phyloP scores from a whole-genome alignment of 1,284 basidiomycete genomes.

The Cryptococcus sp. region DNA sequence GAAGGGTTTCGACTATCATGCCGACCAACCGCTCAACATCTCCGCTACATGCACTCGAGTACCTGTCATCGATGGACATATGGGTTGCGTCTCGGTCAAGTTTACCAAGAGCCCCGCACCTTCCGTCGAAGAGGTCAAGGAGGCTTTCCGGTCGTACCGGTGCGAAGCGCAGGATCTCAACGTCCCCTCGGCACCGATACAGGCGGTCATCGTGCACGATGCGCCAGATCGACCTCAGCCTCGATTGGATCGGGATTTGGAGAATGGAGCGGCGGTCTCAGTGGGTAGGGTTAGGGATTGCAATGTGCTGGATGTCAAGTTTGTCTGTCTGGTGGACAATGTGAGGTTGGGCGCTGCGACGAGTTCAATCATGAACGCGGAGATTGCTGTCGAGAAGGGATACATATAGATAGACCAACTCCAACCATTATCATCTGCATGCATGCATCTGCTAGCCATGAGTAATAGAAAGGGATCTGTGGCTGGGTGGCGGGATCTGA shows the following conservation, averaged over 20 bases:
- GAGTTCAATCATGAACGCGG: slow-evolving; percentile 95
- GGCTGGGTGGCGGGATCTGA: too few relatives aligned
- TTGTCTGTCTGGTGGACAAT: slow-evolving; percentile 91
- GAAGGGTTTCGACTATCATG: slow-evolving; percentile 78
- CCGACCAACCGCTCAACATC: slow-evolving; percentile 64
- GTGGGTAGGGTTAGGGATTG: slow-evolving; percentile 90
- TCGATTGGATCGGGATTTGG: slow-evolving; percentile 80
- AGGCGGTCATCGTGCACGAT: slow-evolving; percentile 88
- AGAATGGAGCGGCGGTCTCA: slow-evolving; percentile 85
- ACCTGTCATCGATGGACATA: slow-evolving; percentile 88
- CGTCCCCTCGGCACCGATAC: slow-evolving; percentile 78
- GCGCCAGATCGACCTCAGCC: slow-evolving; percentile 92
- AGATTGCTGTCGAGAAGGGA: slow-evolving; percentile 83
- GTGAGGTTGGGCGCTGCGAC: slow-evolving; percentile 96
- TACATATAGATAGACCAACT: slow-evolving; percentile 43
- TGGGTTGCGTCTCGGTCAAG: slow-evolving; percentile 77
- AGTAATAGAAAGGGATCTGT: too few relatives aligned
- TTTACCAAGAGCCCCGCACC: slow-evolving; percentile 71
- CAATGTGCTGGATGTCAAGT: slow-evolving; percentile 89
- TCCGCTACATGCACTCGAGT: slow-evolving; percentile 90
- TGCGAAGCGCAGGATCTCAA: slow-evolving; percentile 73
- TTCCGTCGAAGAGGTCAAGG: slow-evolving; percentile 76
- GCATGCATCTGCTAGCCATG: too few relatives aligned
- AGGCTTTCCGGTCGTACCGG: slow-evolving; percentile 69
- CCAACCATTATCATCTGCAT: too few relatives aligned